These are phyloP conservation scores for Trebouxia sp. DNA, from an alignment of 139 green algal genomes.

Conservation along the genomic window DNA sequence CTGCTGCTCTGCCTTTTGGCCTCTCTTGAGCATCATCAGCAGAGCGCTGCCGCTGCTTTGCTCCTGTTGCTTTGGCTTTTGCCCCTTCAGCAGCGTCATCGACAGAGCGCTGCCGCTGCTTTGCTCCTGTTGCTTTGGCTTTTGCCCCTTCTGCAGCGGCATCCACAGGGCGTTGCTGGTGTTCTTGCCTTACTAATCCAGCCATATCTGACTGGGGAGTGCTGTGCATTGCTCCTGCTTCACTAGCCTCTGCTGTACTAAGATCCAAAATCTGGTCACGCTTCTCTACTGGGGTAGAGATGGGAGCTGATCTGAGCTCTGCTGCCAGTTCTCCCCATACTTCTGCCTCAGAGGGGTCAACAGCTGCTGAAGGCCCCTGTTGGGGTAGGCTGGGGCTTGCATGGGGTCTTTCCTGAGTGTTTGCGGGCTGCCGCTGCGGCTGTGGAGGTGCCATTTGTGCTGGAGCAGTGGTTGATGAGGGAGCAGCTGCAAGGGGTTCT, in stretches of 20 bases:
- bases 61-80: no score
- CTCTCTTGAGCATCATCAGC: not conserved
- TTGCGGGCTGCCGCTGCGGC: not conserved
- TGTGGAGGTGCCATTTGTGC: not conserved
- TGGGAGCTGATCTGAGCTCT: slow-evolving; percentile 9
- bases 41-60: no score
- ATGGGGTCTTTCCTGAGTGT: not conserved
- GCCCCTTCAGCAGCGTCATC: no score
- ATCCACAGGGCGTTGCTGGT: no score
- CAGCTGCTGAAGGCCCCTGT: not conserved
- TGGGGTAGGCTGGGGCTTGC: not conserved
- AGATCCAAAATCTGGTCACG: no score
- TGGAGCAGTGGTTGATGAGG: no score
- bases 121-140: no score
- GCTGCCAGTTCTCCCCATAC: slow-evolving; percentile 27
- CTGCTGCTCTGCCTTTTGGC: no score
- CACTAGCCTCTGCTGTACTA: no score
- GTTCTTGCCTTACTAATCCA: not conserved
- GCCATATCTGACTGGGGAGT: not conserved
- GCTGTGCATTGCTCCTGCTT: not conserved
- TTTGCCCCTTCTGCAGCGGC: no score
- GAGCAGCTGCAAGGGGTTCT: not conserved
- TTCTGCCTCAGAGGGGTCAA: not conserved
- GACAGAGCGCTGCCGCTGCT: no score
- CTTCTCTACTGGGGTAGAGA: not conserved